Percentiles rank a stretch among this genome's conserved stretches.
Conservation (phyloP, 2,329 filamentous ascomycete species). For the Colletotrichum lindemuthianum region DNA sequence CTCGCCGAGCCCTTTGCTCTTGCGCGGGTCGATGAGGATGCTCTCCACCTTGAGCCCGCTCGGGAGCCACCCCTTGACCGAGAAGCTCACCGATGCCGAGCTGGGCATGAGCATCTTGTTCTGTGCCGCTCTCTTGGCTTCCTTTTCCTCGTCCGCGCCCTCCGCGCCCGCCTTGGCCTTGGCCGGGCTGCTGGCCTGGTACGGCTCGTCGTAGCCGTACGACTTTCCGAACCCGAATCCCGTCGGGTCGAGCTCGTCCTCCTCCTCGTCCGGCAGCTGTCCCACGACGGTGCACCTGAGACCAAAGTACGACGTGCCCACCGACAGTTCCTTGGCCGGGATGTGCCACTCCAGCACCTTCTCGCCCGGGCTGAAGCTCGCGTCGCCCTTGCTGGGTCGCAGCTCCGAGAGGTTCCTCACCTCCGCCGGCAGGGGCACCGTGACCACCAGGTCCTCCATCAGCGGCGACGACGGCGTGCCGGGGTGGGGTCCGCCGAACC, state of each 20-base stretch:
- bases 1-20: constrained; percentile 86
- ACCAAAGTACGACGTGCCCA: constrained; percentile 74
- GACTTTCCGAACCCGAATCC: constrained; percentile 63
- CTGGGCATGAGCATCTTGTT: constrained; percentile 84
- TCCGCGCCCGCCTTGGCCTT: constrained; percentile 46
- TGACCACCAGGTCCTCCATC: constrained; percentile 81
- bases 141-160: constrained; percentile 54
- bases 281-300: constrained; percentile 86
- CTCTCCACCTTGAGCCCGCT: constrained; percentile 75
- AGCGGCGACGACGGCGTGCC: constrained; percentile 68
- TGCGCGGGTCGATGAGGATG: constrained; percentile 77
- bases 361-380: constrained; percentile 80
- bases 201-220: constrained; percentile 66
- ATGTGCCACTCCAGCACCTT: constrained; percentile 84
- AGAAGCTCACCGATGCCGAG: constrained; percentile 78
- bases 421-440: constrained; percentile 79
- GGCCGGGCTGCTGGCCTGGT: constrained; percentile 57
- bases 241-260: constrained; percentile 58
- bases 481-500: constrained; percentile 57
- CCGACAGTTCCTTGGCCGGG: constrained; percentile 77
- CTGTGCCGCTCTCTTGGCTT: constrained; percentile 68
- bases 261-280: constrained; percentile 60
- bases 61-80: constrained; percentile 74
- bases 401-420: constrained; percentile 88
- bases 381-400: constrained; percentile 83